Percentiles rank a stretch among this genome's conserved stretches.
phyloP scores from a whole-genome alignment of 176 grass and related monocot species.

The Hordeum vulgare region DNA sequence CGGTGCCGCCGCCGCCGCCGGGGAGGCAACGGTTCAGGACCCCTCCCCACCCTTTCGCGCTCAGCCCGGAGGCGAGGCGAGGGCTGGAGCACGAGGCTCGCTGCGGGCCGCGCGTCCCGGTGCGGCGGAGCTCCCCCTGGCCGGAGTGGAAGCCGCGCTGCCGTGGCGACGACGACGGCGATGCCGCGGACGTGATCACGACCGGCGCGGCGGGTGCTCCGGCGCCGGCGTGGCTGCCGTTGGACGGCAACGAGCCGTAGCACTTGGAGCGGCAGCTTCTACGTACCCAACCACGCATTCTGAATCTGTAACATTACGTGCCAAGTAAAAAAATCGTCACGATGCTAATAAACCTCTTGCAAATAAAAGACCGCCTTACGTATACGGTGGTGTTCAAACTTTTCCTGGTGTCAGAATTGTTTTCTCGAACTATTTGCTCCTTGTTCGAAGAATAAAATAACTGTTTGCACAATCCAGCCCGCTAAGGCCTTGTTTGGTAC shows the following conservation, averaged over 20 bases:
- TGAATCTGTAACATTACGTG: background rate
- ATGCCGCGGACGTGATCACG: background rate
- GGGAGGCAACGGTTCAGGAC: background rate
- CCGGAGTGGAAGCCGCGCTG: constrained; percentile 8
- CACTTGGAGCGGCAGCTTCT: background rate
- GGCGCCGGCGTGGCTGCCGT: background rate
- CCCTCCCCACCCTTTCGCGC: background rate
- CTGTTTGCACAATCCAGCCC: too few relatives aligned
- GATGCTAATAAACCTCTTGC: too few relatives aligned
- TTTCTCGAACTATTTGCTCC: background rate
- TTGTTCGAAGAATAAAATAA: background rate
- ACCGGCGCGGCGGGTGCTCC: background rate
- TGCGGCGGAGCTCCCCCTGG: constrained; percentile 8
- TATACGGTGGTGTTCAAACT: too few relatives aligned
- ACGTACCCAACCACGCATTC: background rate
- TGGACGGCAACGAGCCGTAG: background rate
- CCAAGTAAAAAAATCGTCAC: background rate
- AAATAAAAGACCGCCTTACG: too few relatives aligned
- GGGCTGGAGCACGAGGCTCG: constrained; percentile 38
- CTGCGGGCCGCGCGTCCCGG: constrained; percentile 35
- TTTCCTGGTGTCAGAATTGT: background rate
- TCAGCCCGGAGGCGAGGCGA: constrained; percentile 30
- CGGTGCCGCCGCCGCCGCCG: background rate
- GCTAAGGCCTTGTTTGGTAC: too few relatives aligned
- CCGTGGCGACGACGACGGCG: background rate